Base-by-base conservation (phyloP, 441 rosid genomes). In the Eruca vesicaria region DNA sequence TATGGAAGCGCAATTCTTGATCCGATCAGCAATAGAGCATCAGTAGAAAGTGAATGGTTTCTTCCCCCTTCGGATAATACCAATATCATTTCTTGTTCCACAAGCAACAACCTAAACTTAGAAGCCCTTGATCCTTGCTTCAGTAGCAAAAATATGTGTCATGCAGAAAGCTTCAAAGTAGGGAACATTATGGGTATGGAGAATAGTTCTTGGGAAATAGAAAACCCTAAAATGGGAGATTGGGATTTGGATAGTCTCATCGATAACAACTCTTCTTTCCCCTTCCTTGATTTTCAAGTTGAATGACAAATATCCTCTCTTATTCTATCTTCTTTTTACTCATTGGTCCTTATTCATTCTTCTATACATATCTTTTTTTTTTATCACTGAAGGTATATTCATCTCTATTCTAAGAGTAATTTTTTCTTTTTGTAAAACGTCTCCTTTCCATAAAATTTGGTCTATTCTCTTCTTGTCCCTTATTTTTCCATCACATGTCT, bases 181-280 rank as follows among this genome's bases (percentile, higher is more conserved):
- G 86, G 55, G 64, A 87, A 81, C 71, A 71, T 88, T 57, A 55
- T 82, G 75, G 86, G 79, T 7, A 48, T 79, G 28, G 90, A 82
- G 69, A 80, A 82, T 79, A 62, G 66, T 79, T 75, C 82, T 52
- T 86, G 85, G 83, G 86, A 80, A 75, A 83, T 78, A 74, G 86
- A 83, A 81, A 84, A 84, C 86, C 86, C 84, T 71, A 81, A 79
- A 76, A 80, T 84, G 20, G 93, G 88, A 79, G 93, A 88, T 63
- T 88, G 93, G 90, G 93, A 88, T 75, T 82, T 88, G n/a, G 93
- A 88, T 80, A 83, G 86, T 74, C 84, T 88, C 52, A 85, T 88
- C 68, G 88, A 85, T 32, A 32, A 32, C 35, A 32, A 32, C 35
- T 32, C 35, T 32, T 32, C 35, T 7, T 32, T 32, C 9, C 35